Evolutionary conservation across 768 basidiomycete genomes (phyloP).

Genomic region (Amanita molliuscula): DNA sequence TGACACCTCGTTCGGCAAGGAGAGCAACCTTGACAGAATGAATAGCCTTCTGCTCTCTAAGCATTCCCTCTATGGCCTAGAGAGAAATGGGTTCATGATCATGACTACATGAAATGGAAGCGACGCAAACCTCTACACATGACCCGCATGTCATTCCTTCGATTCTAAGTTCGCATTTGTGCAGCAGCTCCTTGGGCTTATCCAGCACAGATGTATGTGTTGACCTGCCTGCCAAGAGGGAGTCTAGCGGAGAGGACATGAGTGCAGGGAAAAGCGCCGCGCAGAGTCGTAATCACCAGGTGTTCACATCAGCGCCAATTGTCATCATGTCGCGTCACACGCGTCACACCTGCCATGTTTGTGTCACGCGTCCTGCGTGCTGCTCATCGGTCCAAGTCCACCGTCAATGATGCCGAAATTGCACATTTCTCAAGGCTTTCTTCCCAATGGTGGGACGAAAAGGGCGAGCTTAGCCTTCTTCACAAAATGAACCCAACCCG

Average conservation of each 20-base stretch:
- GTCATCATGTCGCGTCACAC: neutral
- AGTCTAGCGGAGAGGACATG: slow-evolving; percentile 6
- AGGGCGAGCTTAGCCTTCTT: slow-evolving; percentile 78
- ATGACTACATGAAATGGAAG: neutral
- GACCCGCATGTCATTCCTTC: slow-evolving; percentile 89
- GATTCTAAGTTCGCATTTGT: slow-evolving; percentile 69
- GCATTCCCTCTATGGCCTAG: slow-evolving; percentile 78
- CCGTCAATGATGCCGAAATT: slow-evolving; percentile 73
- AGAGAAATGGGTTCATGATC: neutral
- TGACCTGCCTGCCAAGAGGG: slow-evolving; percentile 1
- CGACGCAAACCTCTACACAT: slow-evolving; percentile 65
- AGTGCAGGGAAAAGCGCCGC: neutral
- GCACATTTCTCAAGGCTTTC: slow-evolving; percentile 84
- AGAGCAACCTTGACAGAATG: slow-evolving; percentile 88
- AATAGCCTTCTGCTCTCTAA: slow-evolving; percentile 82
- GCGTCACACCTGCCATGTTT: neutral
- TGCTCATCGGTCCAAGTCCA: slow-evolving; percentile 16
- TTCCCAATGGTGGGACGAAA: slow-evolving; percentile 93
- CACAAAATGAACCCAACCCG: slow-evolving; percentile 95
- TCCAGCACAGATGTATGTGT: slow-evolving; percentile 13
- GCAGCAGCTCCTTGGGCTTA: slow-evolving; percentile 19
- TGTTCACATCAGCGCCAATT: neutral
- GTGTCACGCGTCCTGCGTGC: slow-evolving; percentile 2
- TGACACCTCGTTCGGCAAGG: slow-evolving; percentile 85
- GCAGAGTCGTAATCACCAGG: neutral